Evolutionary conservation across 495 filamentous ascomycete species (phyloP), one percentile per base, ranked within the genome.

Genomic region (Daldinia vernicosa): DNA sequence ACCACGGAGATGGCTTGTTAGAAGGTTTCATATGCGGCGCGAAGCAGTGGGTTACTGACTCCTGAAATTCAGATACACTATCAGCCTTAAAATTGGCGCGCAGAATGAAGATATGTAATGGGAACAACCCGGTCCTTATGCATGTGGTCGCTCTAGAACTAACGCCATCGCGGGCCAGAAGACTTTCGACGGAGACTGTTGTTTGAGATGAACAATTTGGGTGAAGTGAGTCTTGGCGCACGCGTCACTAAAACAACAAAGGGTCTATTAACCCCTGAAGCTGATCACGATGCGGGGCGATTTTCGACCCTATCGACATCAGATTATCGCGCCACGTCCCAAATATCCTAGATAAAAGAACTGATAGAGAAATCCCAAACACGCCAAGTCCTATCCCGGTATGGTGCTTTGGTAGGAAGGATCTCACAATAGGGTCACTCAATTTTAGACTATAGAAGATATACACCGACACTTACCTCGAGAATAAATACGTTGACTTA

Each of bases 271-370:
- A 47, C 43, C 43, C 43, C 43, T 47, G 43, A 47, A 47, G 43
- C 43, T 47, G 27, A 27, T 53, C 50, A 30, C 24, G 27, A 53
- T 47, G 50, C 15, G 27, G 50, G 27, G 27, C 26, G 24, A 53
- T 30, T 17, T 17, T 30, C 24, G 24, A 28, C 37, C 6, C 19
- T 26, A n/a, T 22, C 52, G 37, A 17, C 51, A 65, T 33, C 15
- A 50, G 43, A 60, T 67, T 22, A 39, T 55, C 33, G 28, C 60
- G 24, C 50, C 32, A 63, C 33, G n/a, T 32, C 33, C 50, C 50
- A 24, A 54, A 27, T 7, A 24, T 35, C 14, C 24, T 52, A 32
- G 24, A 40, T 28, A 9, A 11, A 27, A 60, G 27, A 60, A 47
- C 57, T 32, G 17, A 30, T n/a, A 27, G 24, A 53, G 26, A 30